These are phyloP conservation scores for Eimeria brunetti DNA, from an alignment of 169 alveolate genomes.

Conservation along the genomic window DNA sequence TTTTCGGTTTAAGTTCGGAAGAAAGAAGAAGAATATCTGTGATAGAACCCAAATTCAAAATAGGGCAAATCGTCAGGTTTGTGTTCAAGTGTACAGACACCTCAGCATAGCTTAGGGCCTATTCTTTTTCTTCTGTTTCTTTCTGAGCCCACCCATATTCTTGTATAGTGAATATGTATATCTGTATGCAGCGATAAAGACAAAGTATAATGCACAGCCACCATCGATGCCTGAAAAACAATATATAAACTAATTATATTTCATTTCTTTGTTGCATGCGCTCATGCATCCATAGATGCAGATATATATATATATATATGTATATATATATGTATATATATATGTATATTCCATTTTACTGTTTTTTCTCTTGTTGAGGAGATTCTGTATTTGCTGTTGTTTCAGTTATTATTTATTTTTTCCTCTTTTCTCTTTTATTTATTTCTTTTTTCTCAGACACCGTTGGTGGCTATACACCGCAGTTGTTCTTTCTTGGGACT, in stretches of 20 bases:
- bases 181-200: too few relatives aligned
- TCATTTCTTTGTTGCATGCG: too few relatives aligned
- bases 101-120: neutral
- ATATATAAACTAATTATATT: too few relatives aligned
- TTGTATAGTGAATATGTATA: too few relatives aligned
- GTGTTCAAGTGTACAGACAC: neutral
- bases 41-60: constrained; percentile 21
- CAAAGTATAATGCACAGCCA: too few relatives aligned
- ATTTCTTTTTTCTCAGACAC: constrained; percentile 43
- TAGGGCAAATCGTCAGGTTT: constrained; percentile 35
- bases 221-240: too few relatives aligned
- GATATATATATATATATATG: too few relatives aligned
- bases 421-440: neutral
- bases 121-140: neutral
- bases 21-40: constrained; percentile 9
- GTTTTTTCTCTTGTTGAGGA: neutral
- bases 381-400: too few relatives aligned
- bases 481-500: constrained; percentile 75
- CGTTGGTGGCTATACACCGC: constrained; percentile 78
- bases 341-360: neutral
- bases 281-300: too few relatives aligned
- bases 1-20: constrained; percentile 15
- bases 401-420: neutral
- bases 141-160: too few relatives aligned
- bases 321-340: neutral